Conservation (phyloP, 2,329 filamentous ascomycete species). For the Colletotrichum scovillei region DNA sequence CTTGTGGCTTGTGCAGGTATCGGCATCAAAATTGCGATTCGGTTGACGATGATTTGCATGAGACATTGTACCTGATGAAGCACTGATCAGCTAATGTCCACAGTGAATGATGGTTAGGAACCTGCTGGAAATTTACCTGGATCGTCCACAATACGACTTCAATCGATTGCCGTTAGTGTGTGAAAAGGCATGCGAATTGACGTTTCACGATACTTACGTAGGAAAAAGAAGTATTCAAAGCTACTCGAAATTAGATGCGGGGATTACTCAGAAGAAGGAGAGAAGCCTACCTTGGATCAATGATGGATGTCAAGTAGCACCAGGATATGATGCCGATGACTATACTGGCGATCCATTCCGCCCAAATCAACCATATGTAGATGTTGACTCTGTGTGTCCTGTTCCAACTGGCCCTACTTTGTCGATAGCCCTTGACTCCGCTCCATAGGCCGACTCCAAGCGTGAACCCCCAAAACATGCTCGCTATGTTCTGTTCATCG, state of each 20-base stretch:
- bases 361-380: conserved; percentile 55
- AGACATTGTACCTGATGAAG: conserved; percentile 51
- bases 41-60: conserved; percentile 64
- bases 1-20: conserved; percentile 47
- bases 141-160: conserved; percentile 27
- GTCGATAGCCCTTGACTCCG: conserved; percentile 46
- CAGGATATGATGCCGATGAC: conserved; percentile 49
- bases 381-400: conserved; percentile 46
- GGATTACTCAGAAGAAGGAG: neutral
- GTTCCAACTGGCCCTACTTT: conserved; percentile 46
- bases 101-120: neutral
- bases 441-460: conserved; percentile 49
- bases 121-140: neutral
- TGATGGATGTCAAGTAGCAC: conserved; percentile 47
- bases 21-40: conserved; percentile 57
- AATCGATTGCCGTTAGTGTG: no score
- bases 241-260: conserved; percentile 11
- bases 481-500: conserved; percentile 47
- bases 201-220: conserved; percentile 4
- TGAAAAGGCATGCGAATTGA: no score
- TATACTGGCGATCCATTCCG: conserved; percentile 48
- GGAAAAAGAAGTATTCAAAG: conserved; percentile 31
- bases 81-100: neutral
- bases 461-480: conserved; percentile 50
- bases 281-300: conserved; percentile 43